These are phyloP conservation scores for Aspergillus olivimuriae DNA, from an alignment of 495 filamentous ascomycete genomes.

Conservation along the genomic window DNA sequence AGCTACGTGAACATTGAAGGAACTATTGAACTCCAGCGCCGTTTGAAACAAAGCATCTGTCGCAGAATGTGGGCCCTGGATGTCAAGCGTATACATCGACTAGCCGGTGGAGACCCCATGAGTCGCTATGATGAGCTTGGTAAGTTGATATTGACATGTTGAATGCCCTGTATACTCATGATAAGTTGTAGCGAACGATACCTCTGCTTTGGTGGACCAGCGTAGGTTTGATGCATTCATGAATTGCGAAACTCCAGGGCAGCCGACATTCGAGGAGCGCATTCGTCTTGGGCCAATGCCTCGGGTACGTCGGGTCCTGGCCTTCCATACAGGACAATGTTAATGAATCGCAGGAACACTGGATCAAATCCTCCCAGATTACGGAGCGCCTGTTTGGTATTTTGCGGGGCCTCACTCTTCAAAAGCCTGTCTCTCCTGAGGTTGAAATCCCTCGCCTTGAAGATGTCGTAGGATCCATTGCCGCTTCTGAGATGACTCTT, in stretches of 20 bases:
- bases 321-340: not conserved
- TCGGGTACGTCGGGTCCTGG: slow-evolving; percentile 19
- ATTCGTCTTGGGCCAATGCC: slow-evolving; percentile 37
- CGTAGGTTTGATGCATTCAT: slow-evolving; percentile 38
- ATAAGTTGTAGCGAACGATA: slow-evolving; percentile 23
- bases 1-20: slow-evolving; percentile 36
- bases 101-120: slow-evolving; percentile 34
- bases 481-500: slow-evolving; percentile 27
- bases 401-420: slow-evolving; percentile 25
- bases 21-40: slow-evolving; percentile 32
- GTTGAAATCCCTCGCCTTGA: slow-evolving; percentile 25
- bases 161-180: slow-evolving; percentile 1
- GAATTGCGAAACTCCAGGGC: slow-evolving; percentile 35
- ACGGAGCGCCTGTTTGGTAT: slow-evolving; percentile 32
- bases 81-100: slow-evolving; percentile 32
- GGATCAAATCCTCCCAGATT: slow-evolving; percentile 30
- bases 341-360: slow-evolving; percentile 25
- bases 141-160: slow-evolving; percentile 12
- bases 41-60: slow-evolving; percentile 33
- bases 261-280: slow-evolving; percentile 35
- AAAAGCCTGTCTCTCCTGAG: slow-evolving; percentile 26
- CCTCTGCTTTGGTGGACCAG: slow-evolving; percentile 23
- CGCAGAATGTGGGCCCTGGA: slow-evolving; percentile 38
- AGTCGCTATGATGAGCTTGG: slow-evolving; percentile 31
- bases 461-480: slow-evolving; percentile 15